A percentile compares a stretch with the other conserved stretches of the same genome.
Evolutionary conservation across 176 grass and related monocot genomes (phyloP).

Genomic region (Raddia guianensis): DNA sequence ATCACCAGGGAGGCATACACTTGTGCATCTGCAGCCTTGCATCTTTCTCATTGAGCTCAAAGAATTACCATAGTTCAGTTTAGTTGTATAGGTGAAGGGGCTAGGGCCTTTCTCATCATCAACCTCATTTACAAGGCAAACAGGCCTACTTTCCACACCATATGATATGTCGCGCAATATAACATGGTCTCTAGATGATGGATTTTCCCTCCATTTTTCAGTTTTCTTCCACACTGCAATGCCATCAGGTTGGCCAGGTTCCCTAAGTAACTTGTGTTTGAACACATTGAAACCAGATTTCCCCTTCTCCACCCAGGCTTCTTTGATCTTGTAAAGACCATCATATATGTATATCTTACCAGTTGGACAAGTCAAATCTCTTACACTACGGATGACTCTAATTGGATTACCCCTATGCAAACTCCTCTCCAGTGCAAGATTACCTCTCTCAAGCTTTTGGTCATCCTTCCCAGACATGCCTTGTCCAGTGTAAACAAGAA

Average conservation of each 20-base stretch:
- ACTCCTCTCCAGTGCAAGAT: constrained; percentile 82
- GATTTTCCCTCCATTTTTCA: constrained; percentile 80
- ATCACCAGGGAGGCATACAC: constrained; percentile 71
- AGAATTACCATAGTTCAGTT: constrained; percentile 46
- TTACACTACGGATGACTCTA: constrained; percentile 81
- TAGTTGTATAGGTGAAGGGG: constrained; percentile 65
- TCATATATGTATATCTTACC: constrained; percentile 96
- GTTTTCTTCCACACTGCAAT: constrained; percentile 81
- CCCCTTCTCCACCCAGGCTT: constrained; percentile 77
- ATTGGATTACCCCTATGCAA: constrained; percentile 78
- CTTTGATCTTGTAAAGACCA: constrained; percentile 77
- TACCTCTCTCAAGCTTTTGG: constrained; percentile 90
- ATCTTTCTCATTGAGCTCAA: constrained; percentile 51
- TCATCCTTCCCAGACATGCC: constrained; percentile 82
- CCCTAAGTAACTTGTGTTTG: constrained; percentile 75
- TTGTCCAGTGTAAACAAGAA: constrained; percentile 75
- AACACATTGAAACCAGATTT: constrained; percentile 83
- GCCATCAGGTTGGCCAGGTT: constrained; percentile 72
- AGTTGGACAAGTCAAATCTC: constrained; percentile 57
- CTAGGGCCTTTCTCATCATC: constrained; percentile 67
- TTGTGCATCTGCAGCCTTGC: constrained; percentile 66
- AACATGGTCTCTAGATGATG: constrained; percentile 63
- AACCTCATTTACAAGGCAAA: constrained; percentile 90
- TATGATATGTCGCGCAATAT: constrained; percentile 61
- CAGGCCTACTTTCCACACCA: constrained; percentile 70